Percentiles rank a stretch among this genome's conserved stretches.
Evolutionary conservation across 768 basidiomycete genomes (phyloP).

Genomic region (Lentinula aciculospora): DNA sequence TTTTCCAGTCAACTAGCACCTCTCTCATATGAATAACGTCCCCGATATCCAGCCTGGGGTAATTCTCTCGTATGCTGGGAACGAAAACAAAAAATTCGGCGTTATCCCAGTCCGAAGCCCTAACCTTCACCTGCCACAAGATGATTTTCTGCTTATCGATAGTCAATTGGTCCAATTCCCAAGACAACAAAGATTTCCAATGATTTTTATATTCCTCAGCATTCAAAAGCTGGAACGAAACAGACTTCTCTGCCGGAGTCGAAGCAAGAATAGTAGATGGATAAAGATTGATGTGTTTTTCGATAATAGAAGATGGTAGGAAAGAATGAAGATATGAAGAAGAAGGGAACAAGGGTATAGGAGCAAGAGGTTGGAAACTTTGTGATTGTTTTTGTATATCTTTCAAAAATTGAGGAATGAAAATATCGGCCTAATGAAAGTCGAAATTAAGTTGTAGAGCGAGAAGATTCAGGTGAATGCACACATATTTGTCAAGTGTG

Average conservation of each 20-base stretch:
- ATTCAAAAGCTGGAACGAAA: slow-evolving; percentile 19
- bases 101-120: slow-evolving; percentile 4
- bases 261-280: slow-evolving; percentile 16
- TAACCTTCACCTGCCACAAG: slow-evolving; percentile 29
- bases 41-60: slow-evolving; percentile 37
- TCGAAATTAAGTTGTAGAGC: not conserved
- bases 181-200: slow-evolving; percentile 36
- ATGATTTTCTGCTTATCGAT: slow-evolving; percentile 37
- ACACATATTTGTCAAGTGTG: slow-evolving; percentile 41
- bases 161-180: slow-evolving; percentile 38
- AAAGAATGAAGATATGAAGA: slow-evolving; percentile 34
- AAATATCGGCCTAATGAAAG: slow-evolving; percentile 35
- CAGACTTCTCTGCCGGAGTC: slow-evolving; percentile 18
- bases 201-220: slow-evolving; percentile 30
- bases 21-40: slow-evolving; percentile 41
- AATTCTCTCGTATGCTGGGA: slow-evolving; percentile 21
- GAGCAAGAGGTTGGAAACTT: slow-evolving; percentile 32
- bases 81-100: slow-evolving; percentile 9
- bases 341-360: slow-evolving; percentile 37
- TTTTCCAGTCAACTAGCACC: slow-evolving; percentile 23
- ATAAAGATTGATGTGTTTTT: slow-evolving; percentile 17
- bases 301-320: slow-evolving; percentile 30
- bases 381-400: slow-evolving; percentile 43
- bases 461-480: slow-evolving; percentile 8
- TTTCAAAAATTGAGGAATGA: slow-evolving; percentile 43